Evolutionary conservation across 2,329 filamentous ascomycete genomes (phyloP), one percentile per base, ranked within the genome.

Genomic region (Aspergillus intermedius): DNA sequence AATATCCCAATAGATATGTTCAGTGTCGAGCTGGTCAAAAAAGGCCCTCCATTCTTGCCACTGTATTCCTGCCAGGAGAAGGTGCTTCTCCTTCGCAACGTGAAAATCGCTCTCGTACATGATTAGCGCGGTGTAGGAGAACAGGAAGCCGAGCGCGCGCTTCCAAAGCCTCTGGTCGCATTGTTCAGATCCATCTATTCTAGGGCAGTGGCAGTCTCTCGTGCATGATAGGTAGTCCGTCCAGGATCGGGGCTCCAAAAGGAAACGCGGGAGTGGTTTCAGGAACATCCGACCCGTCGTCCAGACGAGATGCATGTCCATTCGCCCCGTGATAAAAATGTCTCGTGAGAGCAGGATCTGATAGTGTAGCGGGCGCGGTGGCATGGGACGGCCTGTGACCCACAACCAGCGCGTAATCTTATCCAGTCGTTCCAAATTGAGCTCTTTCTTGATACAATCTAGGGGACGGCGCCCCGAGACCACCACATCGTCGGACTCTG

Each of bases 131-230:
- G 50, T 44, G 50, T 71, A 72, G 7, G 62, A 61, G 17, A 58
- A 49, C 1, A 73, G 47, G 41, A 67, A 66, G 4, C 70, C 70
- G 6, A 62, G 58, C 1, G 70, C 70, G n/a, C 39, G 46, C 41
- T 55, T 48, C 6, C 7, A 12, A 13, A 39, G n/a, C 2, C 15
- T n/a, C 10, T 19, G 6, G 13, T 19, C 6, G 7, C 9, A 19
- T n/a, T 8, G 17, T 15, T 7, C 10, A 39, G 13, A 7, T 7
- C 7, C 6, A n/a, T 15, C n/a, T 19, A 7, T 12, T 7, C 35
- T 12, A 15, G 46, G 35, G 19, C 19, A 21, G 19, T 21, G 19
- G 19, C 19, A 21, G 19, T 4, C 19, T 21, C 19, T 21, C 19
- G 19, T 21, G 19, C 19, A 21, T 51, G 17, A 46, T 48, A 51